phyloP scores from a whole-genome alignment of 2,329 filamentous ascomycete genomes.

The Penicillium sp. region DNA sequence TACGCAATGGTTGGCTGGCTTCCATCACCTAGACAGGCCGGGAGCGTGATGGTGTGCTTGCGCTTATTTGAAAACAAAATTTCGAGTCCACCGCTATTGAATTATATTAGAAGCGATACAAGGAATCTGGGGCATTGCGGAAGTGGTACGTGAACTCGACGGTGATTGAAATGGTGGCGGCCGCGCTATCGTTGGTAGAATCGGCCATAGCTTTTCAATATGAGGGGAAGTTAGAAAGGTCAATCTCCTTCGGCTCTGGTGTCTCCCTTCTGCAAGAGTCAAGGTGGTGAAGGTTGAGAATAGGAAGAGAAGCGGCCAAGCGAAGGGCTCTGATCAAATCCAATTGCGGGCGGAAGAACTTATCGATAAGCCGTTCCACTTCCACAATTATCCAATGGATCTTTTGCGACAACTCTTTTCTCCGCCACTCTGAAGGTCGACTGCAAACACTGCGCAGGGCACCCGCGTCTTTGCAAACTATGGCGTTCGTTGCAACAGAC shows the following conservation, averaged over 20 bases:
- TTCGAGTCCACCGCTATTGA: constrained; percentile 80
- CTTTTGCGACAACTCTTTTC: constrained; percentile 27
- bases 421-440: constrained; percentile 13
- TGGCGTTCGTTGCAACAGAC: constrained; percentile 47
- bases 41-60: constrained; percentile 71
- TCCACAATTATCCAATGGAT: constrained; percentile 25
- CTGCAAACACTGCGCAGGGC: background rate
- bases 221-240: background rate
- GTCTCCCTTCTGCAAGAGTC: background rate
- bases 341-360: constrained; percentile 25
- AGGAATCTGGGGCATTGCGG: constrained; percentile 25
- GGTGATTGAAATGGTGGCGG: constrained; percentile 58
- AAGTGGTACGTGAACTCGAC: constrained; percentile 72
- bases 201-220: constrained; percentile 8
- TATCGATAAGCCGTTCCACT: constrained; percentile 44
- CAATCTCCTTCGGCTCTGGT: background rate
- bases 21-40: constrained; percentile 64
- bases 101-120: constrained; percentile 7
- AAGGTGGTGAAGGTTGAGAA: constrained; percentile 5
- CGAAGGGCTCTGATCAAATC: constrained; percentile 20
- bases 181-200: constrained; percentile 9
- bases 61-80: constrained; percentile 87
- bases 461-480: constrained; percentile 24
- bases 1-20: constrained; percentile 70
- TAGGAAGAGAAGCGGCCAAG: constrained; percentile 5